These are phyloP conservation scores for Trichoderma atrobrunneum DNA, from an alignment of 2,329 filamentous ascomycete genomes.

Conservation along the genomic window DNA sequence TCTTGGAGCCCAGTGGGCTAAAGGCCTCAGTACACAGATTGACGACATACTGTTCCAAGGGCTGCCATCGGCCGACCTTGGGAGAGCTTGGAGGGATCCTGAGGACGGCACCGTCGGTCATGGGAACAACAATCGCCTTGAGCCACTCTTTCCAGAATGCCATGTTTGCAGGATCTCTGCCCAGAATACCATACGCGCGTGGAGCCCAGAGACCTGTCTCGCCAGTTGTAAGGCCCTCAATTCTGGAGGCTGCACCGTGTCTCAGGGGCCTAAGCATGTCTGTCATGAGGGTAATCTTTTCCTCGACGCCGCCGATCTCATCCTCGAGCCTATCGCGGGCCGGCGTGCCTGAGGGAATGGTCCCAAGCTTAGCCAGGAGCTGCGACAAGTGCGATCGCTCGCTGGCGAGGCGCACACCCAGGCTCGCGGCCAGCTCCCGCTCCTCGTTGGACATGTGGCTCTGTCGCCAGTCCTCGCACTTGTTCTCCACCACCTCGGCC, in stretches of 20 bases:
- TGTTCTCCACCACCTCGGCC: constrained; percentile 77
- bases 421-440: constrained; percentile 83
- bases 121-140: constrained; percentile 87
- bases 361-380: constrained; percentile 78
- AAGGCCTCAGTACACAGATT: constrained; percentile 95
- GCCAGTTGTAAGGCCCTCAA: constrained; percentile 91
- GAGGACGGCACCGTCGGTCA: constrained; percentile 82
- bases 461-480: constrained; percentile 82
- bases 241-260: constrained; percentile 93
- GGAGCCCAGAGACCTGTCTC: constrained; percentile 97
- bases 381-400: constrained; percentile 90
- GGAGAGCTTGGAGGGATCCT: constrained; percentile 86
- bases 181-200: constrained; percentile 87
- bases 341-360: constrained; percentile 72
- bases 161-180: constrained; percentile 77
- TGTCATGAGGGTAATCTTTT: constrained; percentile 96
- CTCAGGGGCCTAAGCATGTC: constrained; percentile 89
- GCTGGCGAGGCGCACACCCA: constrained; percentile 80
- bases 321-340: constrained; percentile 86
- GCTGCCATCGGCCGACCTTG: constrained; percentile 90
- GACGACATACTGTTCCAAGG: constrained; percentile 92
- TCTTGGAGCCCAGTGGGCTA: constrained; percentile 88
- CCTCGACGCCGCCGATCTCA: constrained; percentile 91
- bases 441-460: constrained; percentile 87
- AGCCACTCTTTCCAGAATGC: constrained; percentile 99